Percentiles rank a stretch among this genome's conserved stretches.
phyloP scores from a whole-genome alignment of 805 yeast genomes.

The Starmerella roubikii region DNA sequence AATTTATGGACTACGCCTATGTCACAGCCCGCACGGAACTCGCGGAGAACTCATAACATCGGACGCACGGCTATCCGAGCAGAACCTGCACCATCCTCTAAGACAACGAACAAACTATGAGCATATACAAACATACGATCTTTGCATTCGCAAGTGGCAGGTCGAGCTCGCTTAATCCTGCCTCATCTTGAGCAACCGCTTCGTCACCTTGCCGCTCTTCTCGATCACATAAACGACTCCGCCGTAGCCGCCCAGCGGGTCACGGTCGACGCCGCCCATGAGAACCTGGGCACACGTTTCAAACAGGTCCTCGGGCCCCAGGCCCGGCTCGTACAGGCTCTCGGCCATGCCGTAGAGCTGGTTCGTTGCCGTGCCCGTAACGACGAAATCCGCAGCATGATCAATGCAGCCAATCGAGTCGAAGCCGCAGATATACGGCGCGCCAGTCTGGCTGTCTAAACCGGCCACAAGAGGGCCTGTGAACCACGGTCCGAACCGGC shows the following conservation, averaged over 20 bases:
- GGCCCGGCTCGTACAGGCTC: slow-evolving; percentile 80
- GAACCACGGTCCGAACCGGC: slow-evolving; percentile 85
- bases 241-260: slow-evolving; percentile 97
- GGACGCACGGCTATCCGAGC: too few relatives aligned
- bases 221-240: slow-evolving; percentile 76
- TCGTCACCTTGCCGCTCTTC: slow-evolving; percentile 61
- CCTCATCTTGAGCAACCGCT: slow-evolving; percentile 79
- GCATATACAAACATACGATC: too few relatives aligned
- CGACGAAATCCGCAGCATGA: slow-evolving; percentile 85
- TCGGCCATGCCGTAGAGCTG: slow-evolving; percentile 99
- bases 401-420: slow-evolving; percentile 96
- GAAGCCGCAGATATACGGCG: slow-evolving; percentile 90
- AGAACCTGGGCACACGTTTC: slow-evolving; percentile 92
- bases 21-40: too few relatives aligned
- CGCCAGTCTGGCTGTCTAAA: slow-evolving; percentile 59
- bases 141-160: too few relatives aligned
- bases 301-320: slow-evolving; percentile 89
- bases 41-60: too few relatives aligned
- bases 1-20: too few relatives aligned
- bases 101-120: too few relatives aligned
- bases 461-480: slow-evolving; percentile 97
- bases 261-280: slow-evolving; percentile 91
- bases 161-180: slow-evolving; percentile 85
- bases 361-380: slow-evolving; percentile 91
- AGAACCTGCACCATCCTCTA: too few relatives aligned